phyloP scores from a whole-genome alignment of 768 basidiomycete genomes.

The Cytidiella melzeri region DNA sequence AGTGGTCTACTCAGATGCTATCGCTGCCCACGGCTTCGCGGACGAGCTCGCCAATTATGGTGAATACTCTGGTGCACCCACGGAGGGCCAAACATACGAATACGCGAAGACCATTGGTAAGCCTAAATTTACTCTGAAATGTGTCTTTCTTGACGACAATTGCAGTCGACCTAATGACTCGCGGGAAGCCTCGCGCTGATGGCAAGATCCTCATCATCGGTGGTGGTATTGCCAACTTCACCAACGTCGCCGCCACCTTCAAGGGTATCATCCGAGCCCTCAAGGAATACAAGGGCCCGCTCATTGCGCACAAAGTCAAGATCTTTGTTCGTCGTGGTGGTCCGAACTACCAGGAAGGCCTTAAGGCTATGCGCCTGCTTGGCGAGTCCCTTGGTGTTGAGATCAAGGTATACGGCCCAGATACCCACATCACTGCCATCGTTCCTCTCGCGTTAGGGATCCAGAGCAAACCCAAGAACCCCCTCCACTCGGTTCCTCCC shows the following conservation, averaged over 20 bases:
- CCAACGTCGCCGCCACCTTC: constrained; percentile 98
- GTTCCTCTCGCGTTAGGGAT: constrained; percentile 97
- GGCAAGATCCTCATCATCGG: constrained; percentile 99
- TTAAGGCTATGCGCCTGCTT: constrained; percentile 97
- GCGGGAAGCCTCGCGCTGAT: constrained; percentile 71
- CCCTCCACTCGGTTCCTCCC: constrained; percentile 33
- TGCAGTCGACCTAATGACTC: constrained; percentile 88
- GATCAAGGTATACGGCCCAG: constrained; percentile 95
- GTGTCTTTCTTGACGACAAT: constrained; percentile 9
- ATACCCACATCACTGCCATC: constrained; percentile 97
- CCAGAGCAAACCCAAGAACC: constrained; percentile 43
- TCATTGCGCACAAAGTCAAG: constrained; percentile 80
- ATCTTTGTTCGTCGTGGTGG: constrained; percentile 98
- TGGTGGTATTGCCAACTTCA: constrained; percentile 99
- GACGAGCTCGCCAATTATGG: constrained; percentile 99
- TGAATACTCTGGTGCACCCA: constrained; percentile 98
- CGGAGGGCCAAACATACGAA: constrained; percentile 97
- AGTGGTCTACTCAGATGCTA: constrained; percentile 68
- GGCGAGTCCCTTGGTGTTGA: constrained; percentile 96
- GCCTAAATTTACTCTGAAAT: constrained; percentile 23
- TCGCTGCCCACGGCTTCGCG: constrained; percentile 90
- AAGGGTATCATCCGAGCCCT: constrained; percentile 99
- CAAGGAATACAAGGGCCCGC: constrained; percentile 83
- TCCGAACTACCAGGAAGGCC: constrained; percentile 98
- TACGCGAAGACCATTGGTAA: constrained; percentile 96